Conservation (phyloP, 768 basidiomycete species). For the Tricholoma furcatifolium region DNA sequence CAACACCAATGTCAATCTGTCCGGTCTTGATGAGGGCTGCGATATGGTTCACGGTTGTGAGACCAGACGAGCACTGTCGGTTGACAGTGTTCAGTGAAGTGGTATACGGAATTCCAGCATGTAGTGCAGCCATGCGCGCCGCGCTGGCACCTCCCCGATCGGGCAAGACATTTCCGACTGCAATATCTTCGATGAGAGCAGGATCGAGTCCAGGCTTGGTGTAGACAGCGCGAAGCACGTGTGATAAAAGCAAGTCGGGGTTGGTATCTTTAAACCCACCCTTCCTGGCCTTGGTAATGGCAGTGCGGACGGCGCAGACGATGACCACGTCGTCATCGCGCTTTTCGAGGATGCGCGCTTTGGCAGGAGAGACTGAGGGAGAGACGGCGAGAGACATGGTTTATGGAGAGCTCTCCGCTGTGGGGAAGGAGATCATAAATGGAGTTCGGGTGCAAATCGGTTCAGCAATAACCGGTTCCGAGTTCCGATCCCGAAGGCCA, state of each 20-base stretch:
- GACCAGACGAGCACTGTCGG: constrained; percentile 87
- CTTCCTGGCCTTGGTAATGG: constrained; percentile 87
- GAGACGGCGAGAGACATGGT: constrained; percentile 4
- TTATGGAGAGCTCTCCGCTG: neutral
- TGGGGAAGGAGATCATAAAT: neutral
- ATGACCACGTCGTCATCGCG: constrained; percentile 89
- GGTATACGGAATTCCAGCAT: constrained; percentile 81
- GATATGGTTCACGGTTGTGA: constrained; percentile 80
- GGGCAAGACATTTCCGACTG: constrained; percentile 88
- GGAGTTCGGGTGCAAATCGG: too few relatives aligned
- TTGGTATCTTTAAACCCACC: constrained; percentile 92
- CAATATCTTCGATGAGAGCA: constrained; percentile 78
- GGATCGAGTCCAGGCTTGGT: constrained; percentile 71
- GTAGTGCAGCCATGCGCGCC: constrained; percentile 85
- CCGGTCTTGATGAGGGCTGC: constrained; percentile 77
- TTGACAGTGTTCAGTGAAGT: constrained; percentile 81
- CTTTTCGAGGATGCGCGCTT: constrained; percentile 65
- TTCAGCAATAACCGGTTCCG: too few relatives aligned
- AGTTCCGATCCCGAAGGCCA: too few relatives aligned
- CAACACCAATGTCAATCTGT: constrained; percentile 89
- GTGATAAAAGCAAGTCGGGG: constrained; percentile 78
- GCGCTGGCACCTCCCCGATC: constrained; percentile 79
- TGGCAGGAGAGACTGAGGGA: constrained; percentile 36
- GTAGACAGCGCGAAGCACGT: constrained; percentile 72
- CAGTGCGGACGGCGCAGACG: constrained; percentile 83